Base-by-base conservation (phyloP, 208 protist species). In the Trypanosomatidae sp. region DNA sequence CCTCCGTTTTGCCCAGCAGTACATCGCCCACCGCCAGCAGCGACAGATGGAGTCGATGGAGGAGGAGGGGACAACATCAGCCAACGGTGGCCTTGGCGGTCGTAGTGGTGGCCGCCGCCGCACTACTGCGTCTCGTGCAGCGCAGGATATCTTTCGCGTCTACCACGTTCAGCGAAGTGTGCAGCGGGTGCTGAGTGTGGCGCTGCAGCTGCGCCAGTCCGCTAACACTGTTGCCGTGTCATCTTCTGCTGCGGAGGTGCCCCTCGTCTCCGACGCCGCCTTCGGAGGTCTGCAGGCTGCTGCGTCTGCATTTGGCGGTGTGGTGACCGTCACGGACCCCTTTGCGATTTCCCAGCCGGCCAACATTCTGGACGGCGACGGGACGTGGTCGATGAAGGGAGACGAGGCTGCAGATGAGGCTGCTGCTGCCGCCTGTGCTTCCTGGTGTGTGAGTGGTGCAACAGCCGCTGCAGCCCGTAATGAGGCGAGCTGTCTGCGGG, bases 151-250 rank as follows among this genome's bases (percentile, higher is more conserved):
- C 33, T 80, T 88, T 36, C 83, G 81, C 36, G 66, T 76, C 7
- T 83, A 85, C 50, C 68, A 71, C 59, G 81, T 85, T 4, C 87
- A 92, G 66, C 81, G 77, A 19, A 80, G 81, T 1, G 50, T 95
- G 66, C 90, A 86, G 62, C 83, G 85, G 3, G 67, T 91, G 60
- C 73, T 95, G 13, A 92, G 85, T 46, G 82, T 86, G 4, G 81
- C 79, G 4, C 62, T 85, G 47, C 64, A 66, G 33, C 74, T 80
- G 9, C 56, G 71, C 7, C 66, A 59, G 47, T 53, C 50, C 7
- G 12, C 50, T 0, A 10, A 4, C 22, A 25, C 15, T 8, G 62
- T 13, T 15, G 46, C 15, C 50, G 12, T 15, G 10, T 33, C 15
- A 4, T 17, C 30, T 46, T 66, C 2, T 4, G 30, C 47, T 10